These are phyloP conservation scores for Arachnomyces sp. DNA, from an alignment of 2,329 filamentous ascomycete genomes.

Conservation along the genomic window DNA sequence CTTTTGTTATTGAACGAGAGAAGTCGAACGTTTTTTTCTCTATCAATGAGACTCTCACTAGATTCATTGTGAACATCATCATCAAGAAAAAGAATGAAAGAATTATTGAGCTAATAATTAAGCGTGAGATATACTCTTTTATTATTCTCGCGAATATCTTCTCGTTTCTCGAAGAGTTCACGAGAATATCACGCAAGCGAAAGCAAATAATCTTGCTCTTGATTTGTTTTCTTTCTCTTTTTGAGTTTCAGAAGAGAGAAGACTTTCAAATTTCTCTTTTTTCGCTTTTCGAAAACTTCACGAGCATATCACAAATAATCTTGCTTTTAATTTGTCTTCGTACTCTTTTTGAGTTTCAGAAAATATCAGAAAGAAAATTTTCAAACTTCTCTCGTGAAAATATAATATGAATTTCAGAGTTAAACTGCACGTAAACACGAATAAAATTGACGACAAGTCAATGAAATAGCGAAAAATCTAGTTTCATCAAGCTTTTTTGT, in stretches of 20 bases:
- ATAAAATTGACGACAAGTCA: no score
- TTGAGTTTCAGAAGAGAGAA: conserved; percentile 66
- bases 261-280: conserved; percentile 75
- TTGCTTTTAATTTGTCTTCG: conserved; percentile 78
- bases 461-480: no score
- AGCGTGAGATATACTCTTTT: conserved; percentile 83
- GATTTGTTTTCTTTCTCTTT: conserved; percentile 78
- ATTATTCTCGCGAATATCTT: conserved; percentile 78
- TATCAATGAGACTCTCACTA: conserved; percentile 66
- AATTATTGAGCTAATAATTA: conserved; percentile 75
- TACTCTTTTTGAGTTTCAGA: conserved; percentile 81
- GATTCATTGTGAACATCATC: conserved; percentile 63
- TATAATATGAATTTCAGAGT: no score
- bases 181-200: conserved; percentile 58
- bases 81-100: conserved; percentile 63
- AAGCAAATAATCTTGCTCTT: conserved; percentile 73
- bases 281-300: conserved; percentile 61
- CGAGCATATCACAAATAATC: conserved; percentile 65
- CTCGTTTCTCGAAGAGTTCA: conserved; percentile 61
- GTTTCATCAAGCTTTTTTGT: no score
- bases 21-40: conserved; percentile 61
- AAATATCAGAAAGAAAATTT: conserved; percentile 45
- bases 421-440: no score
- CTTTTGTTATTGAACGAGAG: conserved; percentile 79
- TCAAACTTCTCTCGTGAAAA: conserved; percentile 55